Evolutionary conservation across 139 green algal species (phyloP), one percentile per base, ranked within the genome.

Genomic region (Pleodorina starrii): DNA sequence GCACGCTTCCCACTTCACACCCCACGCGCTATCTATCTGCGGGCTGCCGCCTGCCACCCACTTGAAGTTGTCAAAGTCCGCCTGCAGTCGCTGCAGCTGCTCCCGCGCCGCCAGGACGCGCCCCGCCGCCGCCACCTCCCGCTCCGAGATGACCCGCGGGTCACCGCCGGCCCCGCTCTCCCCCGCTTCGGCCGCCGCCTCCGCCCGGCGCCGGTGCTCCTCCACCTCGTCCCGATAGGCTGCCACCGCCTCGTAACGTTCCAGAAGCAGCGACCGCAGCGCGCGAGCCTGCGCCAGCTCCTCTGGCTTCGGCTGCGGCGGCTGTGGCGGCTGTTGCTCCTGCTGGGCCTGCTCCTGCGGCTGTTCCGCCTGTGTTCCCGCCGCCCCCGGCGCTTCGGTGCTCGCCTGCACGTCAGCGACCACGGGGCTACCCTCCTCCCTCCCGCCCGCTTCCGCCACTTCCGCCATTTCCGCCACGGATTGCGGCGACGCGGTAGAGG

Each of bases 31-130:
- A n/a, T n/a, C n/a, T n/a, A n/a, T n/a, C n/a, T n/a, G n/a, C n/a
- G n/a, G n/a, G n/a, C n/a, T n/a, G n/a, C n/a, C n/a, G n/a, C n/a
- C n/a, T n/a, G 48, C 17, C 2, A 75, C 81, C 43, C 32, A 88
- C 82, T 88, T 79, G 84, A 73, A 73, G 71, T 89, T 89, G 12
- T 82, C 68, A 25, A 71, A 89, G 69, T 89, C 84, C 17, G 84
- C 48, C 51, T 73, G 48, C 48, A 89, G 84, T 36, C 84, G 69
- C 35, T 59, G 21, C 69, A 82, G 69, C 84, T 82, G 69, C 25
- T 89, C 84, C 11, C 69, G 36, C 27, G 69, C 69, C 10, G 0
- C 44, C 35, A 43, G 43, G 27, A 72, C 5, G 5, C 48, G 46
- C 32, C 25, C 44, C 23, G 46, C 83, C 35, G 68, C 32, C 63